Base-by-base conservation (phyloP, 2,329 filamentous ascomycete species). In the Curvularia verruculosa region DNA sequence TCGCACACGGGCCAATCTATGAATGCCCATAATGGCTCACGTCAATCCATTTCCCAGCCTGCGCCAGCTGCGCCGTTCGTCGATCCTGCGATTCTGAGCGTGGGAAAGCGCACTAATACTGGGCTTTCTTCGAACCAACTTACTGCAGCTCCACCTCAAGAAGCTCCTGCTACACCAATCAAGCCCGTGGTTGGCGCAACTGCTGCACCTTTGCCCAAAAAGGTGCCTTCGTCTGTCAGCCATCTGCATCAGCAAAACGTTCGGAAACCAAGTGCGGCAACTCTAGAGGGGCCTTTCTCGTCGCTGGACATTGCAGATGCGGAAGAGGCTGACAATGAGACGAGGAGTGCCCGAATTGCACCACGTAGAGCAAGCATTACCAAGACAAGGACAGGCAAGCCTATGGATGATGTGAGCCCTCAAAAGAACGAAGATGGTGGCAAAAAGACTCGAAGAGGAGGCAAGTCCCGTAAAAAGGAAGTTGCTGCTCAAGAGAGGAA, bases 31-130 rank as follows among this genome's bases (percentile, higher is more conserved):
- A 49, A 57, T 36, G 40, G 45, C 24, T 34, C 45, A 18, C 58
- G 56, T 34, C 67, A 65, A 46, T 60, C 66, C 10, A 58, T 66
- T 37, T 59, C 70, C 53, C 66, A 67, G 37, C 61, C 69, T 24
- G 56, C 65, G 66, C 50, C 59, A 39, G 53, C 64, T 21, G 68
- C 81, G 28, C 54, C 66, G 0, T 92, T 95, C 68, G 83, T 88
- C n/a, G 91, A 96, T 67, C 91, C 91, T 10, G 91, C 91, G 3
- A 96, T 96, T 53, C 73, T 96, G 44, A 92, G 90, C 71, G 84
- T 91, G 72, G 75, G 75, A 19, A 80, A 75, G 58, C 65, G 68
- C 67, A 58, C 75, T 67, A 49, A 73, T 69, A 45, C 66, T 18
- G 62, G 63, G 29, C 64, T 63, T 49, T 54, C 67, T 3, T 52